Evolutionary conservation across 306 rosid species (phyloP), one percentile per base, ranked within the genome.

Genomic region (Hippophae gyantsensis): DNA sequence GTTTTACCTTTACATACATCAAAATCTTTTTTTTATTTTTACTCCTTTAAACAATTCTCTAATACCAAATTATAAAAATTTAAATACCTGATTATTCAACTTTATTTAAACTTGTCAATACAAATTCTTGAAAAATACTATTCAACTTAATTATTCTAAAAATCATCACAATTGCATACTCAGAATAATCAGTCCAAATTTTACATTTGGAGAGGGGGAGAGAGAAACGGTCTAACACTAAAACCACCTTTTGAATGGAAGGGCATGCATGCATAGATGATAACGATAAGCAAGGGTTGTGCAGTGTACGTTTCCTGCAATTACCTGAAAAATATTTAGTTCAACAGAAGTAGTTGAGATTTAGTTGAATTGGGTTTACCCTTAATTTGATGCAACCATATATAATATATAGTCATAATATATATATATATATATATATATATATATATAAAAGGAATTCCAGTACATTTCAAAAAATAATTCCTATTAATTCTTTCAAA

Each of bases 261-360:
- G 53, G n/a, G 73, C 64, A 72, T 26, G 42, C 71, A 75, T 71
- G 80, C 81, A 76, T 76, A 46, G 81, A 62, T 70, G 76, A 56
- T 71, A 76, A 71, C 80, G 80, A 71, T 49, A 71, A 18, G 38
- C 38, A 32, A 32, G 62, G 6, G 54, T 10, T 23, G 13, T 45
- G 51, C 10, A 61, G 63, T 73, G 63, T 73, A 71, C 80, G 80
- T 58, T 73, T 70, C 53, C 73, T 62, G 5, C 54, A 13, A 8
- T 13, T 48, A 6, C 61, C 62, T 56, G 45, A 48, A 60, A 63
- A 48, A 43, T 74, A 78, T 32, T 32, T 78, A 72, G 81, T 60
- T 77, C 72, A 77, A 77, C 81, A 46, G 63, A 77, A 77, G 81
- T 77, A 60, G 81, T 68, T 77, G 81, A 38, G 54, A 71, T 68